These are phyloP conservation scores for Globisporangium carolinianum DNA, from an alignment of 352 stramenopile genomes.

Conservation along the genomic window DNA sequence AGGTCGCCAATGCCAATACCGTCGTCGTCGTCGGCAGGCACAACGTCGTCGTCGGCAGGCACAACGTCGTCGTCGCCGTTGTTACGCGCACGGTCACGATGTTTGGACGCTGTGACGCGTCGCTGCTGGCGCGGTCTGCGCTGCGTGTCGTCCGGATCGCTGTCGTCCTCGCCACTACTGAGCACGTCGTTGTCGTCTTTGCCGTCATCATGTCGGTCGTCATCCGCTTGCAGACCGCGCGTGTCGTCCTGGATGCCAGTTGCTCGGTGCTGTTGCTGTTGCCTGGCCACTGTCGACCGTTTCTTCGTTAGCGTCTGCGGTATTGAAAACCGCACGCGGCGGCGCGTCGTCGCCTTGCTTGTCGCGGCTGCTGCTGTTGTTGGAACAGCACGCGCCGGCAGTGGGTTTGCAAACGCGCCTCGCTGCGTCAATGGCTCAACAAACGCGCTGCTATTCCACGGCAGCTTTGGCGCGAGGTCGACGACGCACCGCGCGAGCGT, in stretches of 20 bases:
- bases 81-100: not conserved
- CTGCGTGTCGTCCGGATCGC: too few relatives aligned
- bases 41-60: conserved; percentile 7
- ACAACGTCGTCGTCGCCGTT: conserved; percentile 6
- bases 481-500: conserved; percentile 51
- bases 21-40: conserved; percentile 25
- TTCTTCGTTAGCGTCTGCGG: conserved; percentile 1
- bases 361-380: not conserved
- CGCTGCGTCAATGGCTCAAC: conserved; percentile 21
- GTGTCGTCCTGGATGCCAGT: conserved; percentile 4
- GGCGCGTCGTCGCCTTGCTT: not conserved
- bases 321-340: not conserved
- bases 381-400: not conserved
- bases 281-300: too few relatives aligned
- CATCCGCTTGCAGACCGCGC: too few relatives aligned
- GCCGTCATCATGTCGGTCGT: too few relatives aligned
- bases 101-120: not conserved
- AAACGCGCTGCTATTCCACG: conserved; percentile 52
- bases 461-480: conserved; percentile 50
- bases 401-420: conserved; percentile 39
- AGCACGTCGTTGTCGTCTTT: too few relatives aligned
- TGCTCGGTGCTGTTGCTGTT: not conserved
- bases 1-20: conserved; percentile 59
- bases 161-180: too few relatives aligned
- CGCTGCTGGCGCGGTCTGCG: not conserved